These are phyloP conservation scores for Pythium inflatum DNA, from an alignment of 352 stramenopile species.

Conservation along the genomic window DNA sequence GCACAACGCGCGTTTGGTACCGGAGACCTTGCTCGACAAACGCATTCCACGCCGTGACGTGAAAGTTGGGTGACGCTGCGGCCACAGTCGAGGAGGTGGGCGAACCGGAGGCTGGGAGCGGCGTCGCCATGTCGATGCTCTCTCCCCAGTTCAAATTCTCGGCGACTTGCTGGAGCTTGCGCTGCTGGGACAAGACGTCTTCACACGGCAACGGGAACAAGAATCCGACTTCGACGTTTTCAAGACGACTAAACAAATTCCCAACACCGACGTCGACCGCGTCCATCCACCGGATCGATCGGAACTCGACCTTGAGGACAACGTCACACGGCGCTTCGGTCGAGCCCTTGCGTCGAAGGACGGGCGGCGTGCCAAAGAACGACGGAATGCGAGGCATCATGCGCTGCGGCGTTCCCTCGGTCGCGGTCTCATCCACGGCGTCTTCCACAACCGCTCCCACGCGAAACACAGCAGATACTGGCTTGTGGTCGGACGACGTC, in stretches of 20 bases:
- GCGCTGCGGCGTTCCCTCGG: background rate
- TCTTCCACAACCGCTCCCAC: constrained; percentile 32
- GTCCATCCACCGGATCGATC: constrained; percentile 74
- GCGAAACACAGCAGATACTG: constrained; percentile 70
- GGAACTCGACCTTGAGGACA: constrained; percentile 67
- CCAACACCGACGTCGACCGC: constrained; percentile 44
- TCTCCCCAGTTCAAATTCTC: constrained; percentile 70
- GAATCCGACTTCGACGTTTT: constrained; percentile 73
- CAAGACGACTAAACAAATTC: constrained; percentile 60
- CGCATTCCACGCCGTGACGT: constrained; percentile 69
- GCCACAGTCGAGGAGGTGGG: background rate
- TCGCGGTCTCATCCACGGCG: background rate
- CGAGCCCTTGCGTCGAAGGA: constrained; percentile 67
- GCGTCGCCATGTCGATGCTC: constrained; percentile 29
- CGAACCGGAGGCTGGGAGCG: constrained; percentile 29
- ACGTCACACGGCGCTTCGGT: constrained; percentile 56
- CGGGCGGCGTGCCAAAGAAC: constrained; percentile 22
- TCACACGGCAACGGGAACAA: constrained; percentile 82
- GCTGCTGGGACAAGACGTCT: constrained; percentile 78
- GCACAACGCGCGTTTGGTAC: constrained; percentile 59
- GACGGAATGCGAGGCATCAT: constrained; percentile 27
- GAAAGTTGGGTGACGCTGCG: constrained; percentile 74
- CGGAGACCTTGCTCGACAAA: constrained; percentile 70
- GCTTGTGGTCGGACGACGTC: constrained; percentile 84
- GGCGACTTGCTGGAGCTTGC: constrained; percentile 78